These are phyloP conservation scores for Syzygium aromaticum DNA, from an alignment of 345 rosid species.

Conservation along the genomic window DNA sequence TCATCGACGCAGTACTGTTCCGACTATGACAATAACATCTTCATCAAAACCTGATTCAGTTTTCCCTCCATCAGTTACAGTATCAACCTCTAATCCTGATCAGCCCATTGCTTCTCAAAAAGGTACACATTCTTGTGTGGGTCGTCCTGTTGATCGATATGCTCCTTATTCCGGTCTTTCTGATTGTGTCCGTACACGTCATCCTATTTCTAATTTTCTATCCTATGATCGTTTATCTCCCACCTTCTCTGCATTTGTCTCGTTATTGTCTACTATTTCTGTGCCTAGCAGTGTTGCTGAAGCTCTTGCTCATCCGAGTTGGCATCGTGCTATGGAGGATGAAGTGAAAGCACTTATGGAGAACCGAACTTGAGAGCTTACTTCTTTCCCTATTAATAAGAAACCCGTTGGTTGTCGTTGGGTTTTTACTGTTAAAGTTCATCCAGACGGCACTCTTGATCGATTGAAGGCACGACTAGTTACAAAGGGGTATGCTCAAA, in stretches of 20 bases:
- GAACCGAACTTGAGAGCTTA: not conserved
- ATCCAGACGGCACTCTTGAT: too few relatives aligned
- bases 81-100: not conserved
- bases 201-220: not conserved
- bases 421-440: too few relatives aligned
- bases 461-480: too few relatives aligned
- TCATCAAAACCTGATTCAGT: too few relatives aligned
- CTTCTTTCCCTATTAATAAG: not conserved
- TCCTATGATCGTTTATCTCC: not conserved
- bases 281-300: not conserved
- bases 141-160: not conserved
- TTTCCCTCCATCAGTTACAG: not conserved
- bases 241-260: too few relatives aligned
- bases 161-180: not conserved
- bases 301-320: not conserved
- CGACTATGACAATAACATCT: too few relatives aligned
- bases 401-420: not conserved
- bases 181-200: not conserved
- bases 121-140: not conserved
- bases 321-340: not conserved
- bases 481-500: too few relatives aligned
- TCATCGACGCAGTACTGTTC: too few relatives aligned
- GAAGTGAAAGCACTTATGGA: not conserved
- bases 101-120: not conserved
- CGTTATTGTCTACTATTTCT: too few relatives aligned